Evolutionary conservation across 2,329 filamentous ascomycete species (phyloP).

Genomic region (Diaporthe sp.): DNA sequence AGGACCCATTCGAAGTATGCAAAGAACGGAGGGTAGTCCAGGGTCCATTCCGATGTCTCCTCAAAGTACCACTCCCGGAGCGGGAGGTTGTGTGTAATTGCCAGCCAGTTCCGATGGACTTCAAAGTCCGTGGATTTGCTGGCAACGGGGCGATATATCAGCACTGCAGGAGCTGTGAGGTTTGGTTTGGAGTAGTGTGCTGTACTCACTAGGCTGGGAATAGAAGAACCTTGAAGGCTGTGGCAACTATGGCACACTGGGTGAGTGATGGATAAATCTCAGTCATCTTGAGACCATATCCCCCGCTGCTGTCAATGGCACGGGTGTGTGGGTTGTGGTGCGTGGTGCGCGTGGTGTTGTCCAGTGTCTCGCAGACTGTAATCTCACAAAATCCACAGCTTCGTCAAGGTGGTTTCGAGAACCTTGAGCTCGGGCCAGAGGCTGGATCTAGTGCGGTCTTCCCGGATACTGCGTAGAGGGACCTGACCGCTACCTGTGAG

Average conservation of each 20-base stretch:
- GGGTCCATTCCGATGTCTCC: constrained; percentile 98
- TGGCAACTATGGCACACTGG: constrained; percentile 88
- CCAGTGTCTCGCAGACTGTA: not conserved
- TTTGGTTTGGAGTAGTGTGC: not conserved
- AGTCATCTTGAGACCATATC: constrained; percentile 68
- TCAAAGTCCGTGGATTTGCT: constrained; percentile 99
- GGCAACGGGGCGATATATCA: constrained; percentile 44
- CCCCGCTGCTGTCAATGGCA: constrained; percentile 15
- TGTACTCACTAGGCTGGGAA: constrained; percentile 91
- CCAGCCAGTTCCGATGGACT: constrained; percentile 98
- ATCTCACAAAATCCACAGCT: constrained; percentile 23
- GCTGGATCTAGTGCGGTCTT: constrained; percentile 1
- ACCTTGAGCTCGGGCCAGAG: constrained; percentile 36
- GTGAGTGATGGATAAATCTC: constrained; percentile 88
- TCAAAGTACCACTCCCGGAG: constrained; percentile 95
- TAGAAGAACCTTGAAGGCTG: constrained; percentile 90
- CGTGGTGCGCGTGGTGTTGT: not conserved
- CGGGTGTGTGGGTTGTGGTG: not conserved
- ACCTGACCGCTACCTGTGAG: not conserved
- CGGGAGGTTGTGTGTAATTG: constrained; percentile 91
- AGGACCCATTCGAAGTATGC: constrained; percentile 96
- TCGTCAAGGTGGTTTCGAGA: constrained; percentile 35
- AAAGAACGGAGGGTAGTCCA: constrained; percentile 99
- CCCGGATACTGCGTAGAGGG: not conserved
- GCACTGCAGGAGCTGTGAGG: constrained; percentile 2